Evolutionary conservation across 768 basidiomycete genomes (phyloP), one percentile per base, ranked within the genome.

Genomic region (Tephrocybe sp.): DNA sequence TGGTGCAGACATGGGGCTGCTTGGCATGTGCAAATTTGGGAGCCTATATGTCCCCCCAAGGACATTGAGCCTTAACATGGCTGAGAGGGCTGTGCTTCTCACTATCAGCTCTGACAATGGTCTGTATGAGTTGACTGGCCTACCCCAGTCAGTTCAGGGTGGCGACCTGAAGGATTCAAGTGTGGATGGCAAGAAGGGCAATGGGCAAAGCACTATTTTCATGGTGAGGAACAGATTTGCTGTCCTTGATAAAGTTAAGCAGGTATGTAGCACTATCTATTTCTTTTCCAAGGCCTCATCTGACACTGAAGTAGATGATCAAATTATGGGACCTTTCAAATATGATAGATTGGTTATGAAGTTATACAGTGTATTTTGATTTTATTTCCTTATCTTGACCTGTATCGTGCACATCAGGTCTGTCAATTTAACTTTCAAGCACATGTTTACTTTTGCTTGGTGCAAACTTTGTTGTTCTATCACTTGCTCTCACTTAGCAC

Each of bases 171-270:
- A 92, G 65, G 96, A 99, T 66, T 92, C 89, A 0, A 87, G 90
- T 21, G 79, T 86, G 5, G 96, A 98, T 63, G 95, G 96, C 28
- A 97, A 97, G 72, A 84, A 83, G 57, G 93, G 97, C 3, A 75
- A 74, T 36, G 97, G 94, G 1, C 79, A 89, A 48, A 88, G 90
- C 55, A 93, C 89, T 0, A 93, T 99, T 53, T 99, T 98, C 58
- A 96, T 99, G 26, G 96, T 96, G 12, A 81, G 97, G 59, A 99
- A 99, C 70, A 79, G 97, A 57, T 89, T 98, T 60, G 95, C 97
- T 1, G 82, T 92, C 12, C 73, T 98, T 58, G 93, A 97, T 70
- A 97, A 96, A 75, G 70, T 84, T 1, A 81, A 79, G 3, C 92
- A 95, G 82, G 92, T 90, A 52, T n/a, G 63, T 57, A 42, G 18